phyloP scores from a whole-genome alignment of 305 asterid species.

The Fraxinus dipetala region DNA sequence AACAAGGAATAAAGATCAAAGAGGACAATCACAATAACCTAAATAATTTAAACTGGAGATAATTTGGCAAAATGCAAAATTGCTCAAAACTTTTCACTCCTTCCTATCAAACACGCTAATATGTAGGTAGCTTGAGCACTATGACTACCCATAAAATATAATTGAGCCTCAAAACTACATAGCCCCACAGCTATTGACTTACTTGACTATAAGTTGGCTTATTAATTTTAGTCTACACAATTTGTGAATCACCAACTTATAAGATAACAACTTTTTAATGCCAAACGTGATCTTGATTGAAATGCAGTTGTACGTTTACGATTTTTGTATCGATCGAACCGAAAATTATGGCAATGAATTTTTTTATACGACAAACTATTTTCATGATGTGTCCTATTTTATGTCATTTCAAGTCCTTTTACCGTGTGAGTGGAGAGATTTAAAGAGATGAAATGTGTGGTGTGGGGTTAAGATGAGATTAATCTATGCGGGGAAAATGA shows the following conservation, averaged over 20 bases:
- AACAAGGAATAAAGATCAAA: too few relatives aligned
- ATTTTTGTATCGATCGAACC: too few relatives aligned
- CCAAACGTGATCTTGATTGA: not conserved
- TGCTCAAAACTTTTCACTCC: too few relatives aligned
- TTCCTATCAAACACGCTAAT: too few relatives aligned
- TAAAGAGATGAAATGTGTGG: not conserved
- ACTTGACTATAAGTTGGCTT: not conserved
- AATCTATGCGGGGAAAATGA: not conserved
- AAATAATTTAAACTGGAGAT: too few relatives aligned
- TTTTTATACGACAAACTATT: not conserved
- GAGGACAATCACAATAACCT: too few relatives aligned
- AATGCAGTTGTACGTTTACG: not conserved
- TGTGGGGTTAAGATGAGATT: not conserved
- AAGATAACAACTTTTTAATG: not conserved
- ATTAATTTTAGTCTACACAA: not conserved
- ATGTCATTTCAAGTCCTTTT: constrained; percentile 28
- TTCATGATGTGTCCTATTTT: not conserved
- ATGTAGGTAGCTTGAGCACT: too few relatives aligned
- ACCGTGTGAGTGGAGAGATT: constrained; percentile 16
- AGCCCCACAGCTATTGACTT: not conserved
- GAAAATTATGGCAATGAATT: not conserved
- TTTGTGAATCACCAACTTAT: not conserved
- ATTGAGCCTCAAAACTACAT: not conserved
- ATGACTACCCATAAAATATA: too few relatives aligned
- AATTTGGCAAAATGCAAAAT: too few relatives aligned